Base-by-base conservation (phyloP, 148 eudicot genomes). In the Camellia japonica region DNA sequence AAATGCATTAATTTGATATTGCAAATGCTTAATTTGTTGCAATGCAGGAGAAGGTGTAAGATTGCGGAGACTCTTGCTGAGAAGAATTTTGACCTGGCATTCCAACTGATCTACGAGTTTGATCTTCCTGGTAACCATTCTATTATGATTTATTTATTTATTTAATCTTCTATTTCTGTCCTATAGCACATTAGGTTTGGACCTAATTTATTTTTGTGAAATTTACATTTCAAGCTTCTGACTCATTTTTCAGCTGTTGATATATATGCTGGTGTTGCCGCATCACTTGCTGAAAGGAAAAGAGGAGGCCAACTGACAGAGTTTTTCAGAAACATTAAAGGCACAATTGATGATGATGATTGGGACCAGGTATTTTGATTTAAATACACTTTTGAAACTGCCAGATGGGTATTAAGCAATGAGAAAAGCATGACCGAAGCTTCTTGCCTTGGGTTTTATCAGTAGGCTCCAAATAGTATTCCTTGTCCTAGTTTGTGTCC, bases 211-310 rank as follows among this genome's bases (percentile, higher is more conserved):
- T 68, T 69, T 71, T 71, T 54, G 3, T 23, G 83, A 23, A 80
- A 52, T 74, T 68, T 78, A 58, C 23, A 71, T 74, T 59, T 19
- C 74, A 72, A 81, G 80, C 30, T 60, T 78, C 70, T 81, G 61
- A 74, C 76, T 74, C 55, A 19, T 79, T 76, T 80, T 65, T 71
- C 91, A 96, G 99, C 95, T 82, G 97, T 96, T 81, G 95, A 96
- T 81, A 96, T 96, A 80, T 96, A 96, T 88, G 99, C 99, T 83
- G 99, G 97, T 71, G 97, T 96, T 86, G 97, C 99, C 67, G 91
- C 99, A 79, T 96, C 99, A 42, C 97, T 96, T 86, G 99, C 99
- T 81, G 99, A 96, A 83, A 90, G 99, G 83, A 96, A 96, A 82
- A 96, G 78, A 80, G 99, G 97, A 62, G 90, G 94, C 70, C 97